phyloP scores from a whole-genome alignment of 2,329 filamentous ascomycete genomes.

The Sporothrix variecibatus region DNA sequence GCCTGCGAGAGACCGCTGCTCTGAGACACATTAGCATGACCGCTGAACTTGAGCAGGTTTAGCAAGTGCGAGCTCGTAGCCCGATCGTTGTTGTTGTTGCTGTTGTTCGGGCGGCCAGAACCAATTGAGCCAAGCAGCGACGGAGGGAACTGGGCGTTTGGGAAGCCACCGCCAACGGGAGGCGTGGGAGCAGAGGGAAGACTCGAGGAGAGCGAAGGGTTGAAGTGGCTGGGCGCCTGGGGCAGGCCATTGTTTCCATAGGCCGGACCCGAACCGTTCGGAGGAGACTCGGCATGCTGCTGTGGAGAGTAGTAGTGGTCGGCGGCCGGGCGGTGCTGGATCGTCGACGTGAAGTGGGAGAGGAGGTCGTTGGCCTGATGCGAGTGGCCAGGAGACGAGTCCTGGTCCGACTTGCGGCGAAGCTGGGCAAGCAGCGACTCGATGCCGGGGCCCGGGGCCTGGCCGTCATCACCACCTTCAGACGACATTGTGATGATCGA shows the following conservation, averaged over 20 bases:
- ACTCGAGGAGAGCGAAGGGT: constrained; percentile 33
- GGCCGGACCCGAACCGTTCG: constrained; percentile 29
- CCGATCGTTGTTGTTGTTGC: constrained; percentile 27
- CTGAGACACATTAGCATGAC: constrained; percentile 36
- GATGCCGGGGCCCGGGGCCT: constrained; percentile 39
- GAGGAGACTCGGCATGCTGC: constrained; percentile 35
- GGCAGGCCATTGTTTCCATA: constrained; percentile 31
- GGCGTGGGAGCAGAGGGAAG: constrained; percentile 50
- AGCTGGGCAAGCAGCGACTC: constrained; percentile 48
- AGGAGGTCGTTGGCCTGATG: constrained; percentile 36
- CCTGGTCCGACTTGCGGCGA: constrained; percentile 39
- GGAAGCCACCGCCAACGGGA: constrained; percentile 43
- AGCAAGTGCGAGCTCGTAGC: constrained; percentile 45
- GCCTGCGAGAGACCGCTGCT: constrained; percentile 16
- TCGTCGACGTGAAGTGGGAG: constrained; percentile 34
- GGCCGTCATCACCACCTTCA: constrained; percentile 23
- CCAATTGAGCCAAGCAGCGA: constrained; percentile 53
- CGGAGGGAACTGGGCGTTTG: constrained; percentile 44
- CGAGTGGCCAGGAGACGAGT: constrained; percentile 31
- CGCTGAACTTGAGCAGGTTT: constrained; percentile 63
- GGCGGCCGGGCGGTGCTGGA: constrained; percentile 26
- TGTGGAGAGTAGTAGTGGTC: constrained; percentile 36
- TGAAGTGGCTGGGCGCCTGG: constrained; percentile 15
- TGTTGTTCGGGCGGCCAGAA: constrained; percentile 42
- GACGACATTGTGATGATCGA: constrained; percentile 27